phyloP scores from a whole-genome alignment of 169 alveolate genomes.

The Besnoitia besnoiti region DNA sequence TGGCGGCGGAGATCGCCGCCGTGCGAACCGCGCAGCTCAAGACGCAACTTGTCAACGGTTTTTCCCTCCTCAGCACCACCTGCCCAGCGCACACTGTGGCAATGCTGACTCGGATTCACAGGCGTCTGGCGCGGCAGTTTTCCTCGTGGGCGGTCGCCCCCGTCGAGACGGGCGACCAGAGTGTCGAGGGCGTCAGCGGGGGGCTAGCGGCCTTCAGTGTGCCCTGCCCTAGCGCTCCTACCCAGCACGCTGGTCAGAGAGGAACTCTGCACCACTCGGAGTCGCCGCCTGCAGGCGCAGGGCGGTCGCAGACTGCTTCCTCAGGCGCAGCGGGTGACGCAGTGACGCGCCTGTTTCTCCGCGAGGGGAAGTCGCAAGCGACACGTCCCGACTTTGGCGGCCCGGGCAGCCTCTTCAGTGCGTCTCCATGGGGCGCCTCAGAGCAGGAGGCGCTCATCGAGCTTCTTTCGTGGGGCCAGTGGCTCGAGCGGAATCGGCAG shows the following conservation, averaged over 20 bases:
- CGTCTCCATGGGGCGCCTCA: neutral
- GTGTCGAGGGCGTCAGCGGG: too few species aligned
- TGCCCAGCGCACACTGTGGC: constrained; percentile 39
- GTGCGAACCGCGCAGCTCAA: constrained; percentile 32
- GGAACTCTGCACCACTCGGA: neutral
- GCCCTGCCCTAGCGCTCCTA: too few species aligned
- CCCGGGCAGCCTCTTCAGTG: neutral
- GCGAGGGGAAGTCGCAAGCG: neutral
- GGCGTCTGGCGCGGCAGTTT: neutral
- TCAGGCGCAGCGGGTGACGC: neutral
- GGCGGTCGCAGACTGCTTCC: neutral
- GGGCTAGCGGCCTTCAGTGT: too few species aligned
- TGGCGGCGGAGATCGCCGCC: constrained; percentile 22
- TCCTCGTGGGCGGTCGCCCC: neutral
- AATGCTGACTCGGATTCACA: constrained; percentile 16
- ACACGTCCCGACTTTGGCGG: too few species aligned
- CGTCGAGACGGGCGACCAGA: neutral
- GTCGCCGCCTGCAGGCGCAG: neutral
- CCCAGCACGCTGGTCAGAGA: too few species aligned
- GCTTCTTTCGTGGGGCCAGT: neutral
- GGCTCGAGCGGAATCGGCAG: neutral
- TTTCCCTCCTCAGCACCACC: neutral
- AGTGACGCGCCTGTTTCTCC: constrained; percentile 26
- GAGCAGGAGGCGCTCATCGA: neutral
- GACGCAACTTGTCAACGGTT: constrained; percentile 30